A percentile compares a stretch with the other conserved stretches of the same genome.
These are phyloP conservation scores for Papiliotrema laurentii DNA, from an alignment of 1,284 basidiomycete species.

Conservation along the genomic window DNA sequence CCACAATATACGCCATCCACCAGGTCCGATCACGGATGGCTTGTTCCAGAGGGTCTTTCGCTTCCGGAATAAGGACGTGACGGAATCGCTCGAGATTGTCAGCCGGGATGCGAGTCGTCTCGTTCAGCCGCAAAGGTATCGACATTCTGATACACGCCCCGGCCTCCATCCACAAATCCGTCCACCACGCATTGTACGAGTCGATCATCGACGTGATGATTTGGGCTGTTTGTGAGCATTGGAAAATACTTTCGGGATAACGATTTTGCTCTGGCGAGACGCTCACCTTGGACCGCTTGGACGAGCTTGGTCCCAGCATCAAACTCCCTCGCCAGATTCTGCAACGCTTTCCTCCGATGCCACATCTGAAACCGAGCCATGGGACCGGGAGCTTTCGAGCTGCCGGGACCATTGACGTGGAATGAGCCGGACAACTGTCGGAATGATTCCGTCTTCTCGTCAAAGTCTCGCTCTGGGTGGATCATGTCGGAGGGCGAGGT, in stretches of 20 bases:
- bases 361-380: conserved; percentile 39
- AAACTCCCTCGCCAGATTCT: conserved; percentile 17
- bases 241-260: neutral
- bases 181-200: conserved; percentile 37
- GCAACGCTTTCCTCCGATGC: conserved; percentile 38
- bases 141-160: conserved; percentile 28
- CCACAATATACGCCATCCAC: conserved; percentile 25
- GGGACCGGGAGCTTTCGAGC: conserved; percentile 4
- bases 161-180: conserved; percentile 39
- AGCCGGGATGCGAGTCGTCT: conserved; percentile 22
- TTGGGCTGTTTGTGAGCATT: conserved; percentile 13
- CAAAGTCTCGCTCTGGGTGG: conserved; percentile 34
- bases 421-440: conserved; percentile 3
- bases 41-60: conserved; percentile 24
- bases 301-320: conserved; percentile 27
- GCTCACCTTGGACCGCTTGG: conserved; percentile 29
- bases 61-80: conserved; percentile 8
- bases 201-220: conserved; percentile 28
- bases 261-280: too few species aligned
- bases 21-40: conserved; percentile 36
- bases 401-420: neutral
- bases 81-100: conserved; percentile 2
- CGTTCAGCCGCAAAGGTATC: conserved; percentile 29
- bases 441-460: neutral
- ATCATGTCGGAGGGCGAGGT: conserved; percentile 14